phyloP scores from a whole-genome alignment of 2,329 filamentous ascomycete species.

The Colletotrichum sp. region DNA sequence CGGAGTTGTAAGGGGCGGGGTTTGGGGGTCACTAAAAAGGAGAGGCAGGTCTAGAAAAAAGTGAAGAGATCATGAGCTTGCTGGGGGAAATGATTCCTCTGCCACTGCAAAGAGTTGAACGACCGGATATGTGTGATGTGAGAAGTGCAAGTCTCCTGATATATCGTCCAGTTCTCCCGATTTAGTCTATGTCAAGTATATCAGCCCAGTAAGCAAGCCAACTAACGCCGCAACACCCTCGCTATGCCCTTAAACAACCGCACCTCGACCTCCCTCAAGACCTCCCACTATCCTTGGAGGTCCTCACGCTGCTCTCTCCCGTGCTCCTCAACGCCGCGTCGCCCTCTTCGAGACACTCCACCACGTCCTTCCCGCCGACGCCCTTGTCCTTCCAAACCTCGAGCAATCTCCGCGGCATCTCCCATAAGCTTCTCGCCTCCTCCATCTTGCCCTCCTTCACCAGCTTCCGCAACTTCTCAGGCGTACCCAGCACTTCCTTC shows the following conservation, averaged over 20 bases:
- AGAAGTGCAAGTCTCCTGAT: not conserved
- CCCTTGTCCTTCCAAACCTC: conserved; percentile 58
- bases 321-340: conserved; percentile 49
- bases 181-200: not conserved
- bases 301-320: conserved; percentile 12
- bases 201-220: not conserved
- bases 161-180: not conserved
- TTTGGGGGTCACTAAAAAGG: not conserved
- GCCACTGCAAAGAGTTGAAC: not conserved
- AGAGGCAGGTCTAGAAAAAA: not conserved
- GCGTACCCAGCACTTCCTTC: conserved; percentile 64
- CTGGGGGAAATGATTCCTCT: not conserved
- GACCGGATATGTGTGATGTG: not conserved
- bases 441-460: conserved; percentile 63
- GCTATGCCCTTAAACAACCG: not conserved
- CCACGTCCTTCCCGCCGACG: conserved; percentile 59
- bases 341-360: conserved; percentile 57
- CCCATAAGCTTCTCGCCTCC: conserved; percentile 64
- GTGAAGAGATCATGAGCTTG: not conserved
- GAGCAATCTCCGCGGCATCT: conserved; percentile 55
- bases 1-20: conserved; percentile 31
- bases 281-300: conserved; percentile 20
- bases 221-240: conserved; percentile 10
- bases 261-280: not conserved
- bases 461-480: conserved; percentile 61